Percentiles rank a stretch among this genome's conserved stretches.
Conservation (phyloP, 2,329 filamentous ascomycete genomes). For the Ophiostoma populinum region DNA sequence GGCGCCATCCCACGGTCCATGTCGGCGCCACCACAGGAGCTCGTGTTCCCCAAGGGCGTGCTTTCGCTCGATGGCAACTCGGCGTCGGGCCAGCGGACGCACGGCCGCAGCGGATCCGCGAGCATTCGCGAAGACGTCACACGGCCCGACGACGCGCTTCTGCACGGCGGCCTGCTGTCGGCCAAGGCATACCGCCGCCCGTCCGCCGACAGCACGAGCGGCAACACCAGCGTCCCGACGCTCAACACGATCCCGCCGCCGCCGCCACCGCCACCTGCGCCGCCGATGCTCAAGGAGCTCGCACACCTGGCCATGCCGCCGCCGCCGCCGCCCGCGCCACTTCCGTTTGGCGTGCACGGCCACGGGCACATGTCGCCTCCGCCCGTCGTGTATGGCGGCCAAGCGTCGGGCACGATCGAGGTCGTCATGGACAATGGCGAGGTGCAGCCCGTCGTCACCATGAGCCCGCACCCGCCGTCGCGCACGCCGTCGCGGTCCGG, state of each 20-base stretch:
- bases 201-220: too few relatives aligned
- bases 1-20: conserved; percentile 37
- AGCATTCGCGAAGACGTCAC: conserved; percentile 2
- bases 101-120: conserved; percentile 5
- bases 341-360: conserved; percentile 24
- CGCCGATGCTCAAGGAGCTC: conserved; percentile 42
- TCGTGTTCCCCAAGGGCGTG: conserved; percentile 12
- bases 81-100: neutral
- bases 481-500: too few relatives aligned
- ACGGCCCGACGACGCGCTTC: conserved; percentile 19
- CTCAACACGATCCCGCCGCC: conserved; percentile 31
- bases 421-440: conserved; percentile 49
- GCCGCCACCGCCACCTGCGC: conserved; percentile 37
- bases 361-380: conserved; percentile 14
- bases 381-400: conserved; percentile 23
- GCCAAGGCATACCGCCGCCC: conserved; percentile 19
- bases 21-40: conserved; percentile 39
- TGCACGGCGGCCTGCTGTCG: conserved; percentile 9
- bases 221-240: too few relatives aligned
- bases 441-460: conserved; percentile 9
- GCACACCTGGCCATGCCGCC: conserved; percentile 44
- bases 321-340: conserved; percentile 42
- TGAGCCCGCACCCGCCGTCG: too few relatives aligned
- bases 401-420: conserved; percentile 41
- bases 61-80: conserved; percentile 1